Base-by-base conservation (phyloP, 371 early-diverging fungal species). In the Mucor lusitanicus region DNA sequence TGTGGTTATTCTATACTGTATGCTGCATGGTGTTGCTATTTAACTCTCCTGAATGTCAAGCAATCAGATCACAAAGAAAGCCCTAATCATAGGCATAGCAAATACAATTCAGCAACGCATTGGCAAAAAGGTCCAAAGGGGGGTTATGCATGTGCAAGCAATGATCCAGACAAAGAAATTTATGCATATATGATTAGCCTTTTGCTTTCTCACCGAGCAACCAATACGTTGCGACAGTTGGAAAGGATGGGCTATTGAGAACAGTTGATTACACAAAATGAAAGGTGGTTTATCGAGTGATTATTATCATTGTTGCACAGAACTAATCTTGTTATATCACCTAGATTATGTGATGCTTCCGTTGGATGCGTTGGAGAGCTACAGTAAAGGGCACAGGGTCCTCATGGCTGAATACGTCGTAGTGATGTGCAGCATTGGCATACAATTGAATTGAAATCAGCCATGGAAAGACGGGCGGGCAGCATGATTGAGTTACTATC, bases 401-500 rank as follows among this genome's bases (percentile, higher is more conserved):
- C 92, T 3, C 96, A 97, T 75, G 92, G 91, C 27, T 89, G 33
- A 88, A 69, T 95, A 93, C 68, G 78, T 98, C 28, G 77, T 96
- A 50, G 92, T 93, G 72, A 89, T 21, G 37, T 13, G 37, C 1
- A 13, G 0, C 37, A 13, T 23, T 33, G 27, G 6, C 9, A 35
- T 23, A 13, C 25, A 13, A 54, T 60, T 30, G 39, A 54, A 44
- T 37, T 37, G 37, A 37, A 37, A 13, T 13, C 0, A 19, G 30
- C 13, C 0, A 50, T 17, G 46, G 3, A 50, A 62, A 81, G 83
- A 84, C 87, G 1, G 91, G 96, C 5, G 93, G 96, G 1, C 96
- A 99, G 74, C 98, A 99, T 75, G 97, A 99, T 72, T 74, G 94
- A 25, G 86, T 98, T 11, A 89, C 93, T 3, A 86, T 99, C 5